phyloP scores from a whole-genome alignment of 192 early-diverging fungal species.

The Gorgonomyces haynaldii region DNA sequence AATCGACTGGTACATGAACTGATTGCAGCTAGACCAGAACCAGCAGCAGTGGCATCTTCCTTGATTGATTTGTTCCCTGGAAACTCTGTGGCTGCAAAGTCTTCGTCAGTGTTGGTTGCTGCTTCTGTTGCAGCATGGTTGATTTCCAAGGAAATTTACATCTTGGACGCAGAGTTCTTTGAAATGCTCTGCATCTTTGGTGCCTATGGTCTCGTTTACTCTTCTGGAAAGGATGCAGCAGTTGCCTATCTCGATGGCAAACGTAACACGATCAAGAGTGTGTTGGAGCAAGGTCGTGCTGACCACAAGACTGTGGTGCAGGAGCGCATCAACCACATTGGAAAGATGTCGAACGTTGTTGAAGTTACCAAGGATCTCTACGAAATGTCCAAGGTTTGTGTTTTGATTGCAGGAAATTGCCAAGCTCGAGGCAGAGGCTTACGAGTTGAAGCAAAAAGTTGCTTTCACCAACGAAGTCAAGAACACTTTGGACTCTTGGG shows the following conservation, averaged over 20 bases:
- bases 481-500: slow-evolving; percentile 87
- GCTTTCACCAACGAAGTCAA: slow-evolving; percentile 72
- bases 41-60: slow-evolving; percentile 75
- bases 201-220: slow-evolving; percentile 68
- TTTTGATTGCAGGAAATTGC: slow-evolving; percentile 60
- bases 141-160: slow-evolving; percentile 96
- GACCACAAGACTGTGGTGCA: slow-evolving; percentile 87
- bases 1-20: slow-evolving; percentile 3
- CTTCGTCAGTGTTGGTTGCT: slow-evolving; percentile 70
- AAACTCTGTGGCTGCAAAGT: slow-evolving; percentile 75
- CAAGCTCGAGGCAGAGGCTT: slow-evolving; percentile 84
- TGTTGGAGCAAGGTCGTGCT: slow-evolving; percentile 70
- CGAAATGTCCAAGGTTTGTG: slow-evolving; percentile 73
- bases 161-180: slow-evolving; percentile 87
- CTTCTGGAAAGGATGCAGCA: slow-evolving; percentile 69
- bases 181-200: slow-evolving; percentile 70
- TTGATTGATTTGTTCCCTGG: slow-evolving; percentile 91
- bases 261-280: slow-evolving; percentile 63
- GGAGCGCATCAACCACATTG: slow-evolving; percentile 81
- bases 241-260: slow-evolving; percentile 53
- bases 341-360: slow-evolving; percentile 86
- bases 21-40: slow-evolving; percentile 26
- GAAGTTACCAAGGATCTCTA: slow-evolving; percentile 87
- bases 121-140: slow-evolving; percentile 75
- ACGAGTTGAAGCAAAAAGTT: slow-evolving; percentile 86